phyloP scores from a whole-genome alignment of 495 filamentous ascomycete genomes.

The Bacidia gigantensis region DNA sequence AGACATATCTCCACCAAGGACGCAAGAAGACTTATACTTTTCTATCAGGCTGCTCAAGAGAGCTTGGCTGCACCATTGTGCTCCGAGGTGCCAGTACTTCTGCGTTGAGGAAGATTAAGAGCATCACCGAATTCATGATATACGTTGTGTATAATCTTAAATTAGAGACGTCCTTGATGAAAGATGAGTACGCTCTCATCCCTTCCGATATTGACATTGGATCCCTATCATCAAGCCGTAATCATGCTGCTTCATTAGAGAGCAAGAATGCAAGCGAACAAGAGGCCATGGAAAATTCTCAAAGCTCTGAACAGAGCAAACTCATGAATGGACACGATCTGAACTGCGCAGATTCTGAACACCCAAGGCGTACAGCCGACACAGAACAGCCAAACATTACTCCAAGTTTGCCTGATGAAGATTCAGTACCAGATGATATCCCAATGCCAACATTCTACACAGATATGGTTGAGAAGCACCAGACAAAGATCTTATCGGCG shows the following conservation, averaged over 20 bases:
- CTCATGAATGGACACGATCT: not conserved
- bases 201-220: constrained; percentile 45
- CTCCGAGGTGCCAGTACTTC: constrained; percentile 66
- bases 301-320: not conserved
- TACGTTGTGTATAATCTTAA: constrained; percentile 98
- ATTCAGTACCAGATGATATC: constrained; percentile 64
- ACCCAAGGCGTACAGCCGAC: not conserved
- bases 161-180: constrained; percentile 89
- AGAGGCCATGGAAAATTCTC: not conserved
- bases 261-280: not conserved
- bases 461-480: constrained; percentile 82
- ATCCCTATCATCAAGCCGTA: constrained; percentile 3
- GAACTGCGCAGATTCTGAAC: not conserved
- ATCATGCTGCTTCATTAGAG: not conserved
- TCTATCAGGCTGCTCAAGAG: constrained; percentile 80
- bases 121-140: constrained; percentile 95
- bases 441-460: constrained; percentile 87
- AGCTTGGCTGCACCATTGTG: constrained; percentile 91
- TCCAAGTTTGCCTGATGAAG: constrained; percentile 25
- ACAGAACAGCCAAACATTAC: not conserved
- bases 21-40: constrained; percentile 92
- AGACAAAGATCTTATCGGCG: constrained; percentile 85
- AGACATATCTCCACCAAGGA: constrained; percentile 75
- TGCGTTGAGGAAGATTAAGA: constrained; percentile 66
- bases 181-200: constrained; percentile 85